A percentile compares a stretch with the other conserved stretches of the same genome.
phyloP scores from a whole-genome alignment of 164 flowering plant genomes.

The Houttuynia cordata region DNA sequence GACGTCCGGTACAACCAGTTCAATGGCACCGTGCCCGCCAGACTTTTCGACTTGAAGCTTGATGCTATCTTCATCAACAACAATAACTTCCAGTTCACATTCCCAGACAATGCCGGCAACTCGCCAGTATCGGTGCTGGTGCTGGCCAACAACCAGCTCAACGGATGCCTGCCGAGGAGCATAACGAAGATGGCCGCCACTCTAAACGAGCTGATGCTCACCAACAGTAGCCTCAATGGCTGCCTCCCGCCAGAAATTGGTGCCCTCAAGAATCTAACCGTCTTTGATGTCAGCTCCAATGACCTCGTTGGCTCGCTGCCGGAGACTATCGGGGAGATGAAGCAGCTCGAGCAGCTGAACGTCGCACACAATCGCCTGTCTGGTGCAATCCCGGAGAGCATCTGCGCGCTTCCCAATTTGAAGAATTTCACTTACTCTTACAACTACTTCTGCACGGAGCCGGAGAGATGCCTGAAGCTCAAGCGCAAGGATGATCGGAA shows the following conservation, averaged over 20 bases:
- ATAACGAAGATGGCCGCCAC: conserved; percentile 58
- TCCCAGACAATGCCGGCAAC: conserved; percentile 52
- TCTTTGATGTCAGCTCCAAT: conserved; percentile 73
- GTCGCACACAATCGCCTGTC: conserved; percentile 59
- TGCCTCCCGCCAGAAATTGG: conserved; percentile 64
- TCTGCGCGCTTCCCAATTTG: conserved; percentile 48
- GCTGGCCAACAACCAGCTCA: conserved; percentile 37
- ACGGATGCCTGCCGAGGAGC: conserved; percentile 53
- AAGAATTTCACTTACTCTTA: conserved; percentile 58
- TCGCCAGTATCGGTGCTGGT: conserved; percentile 63
- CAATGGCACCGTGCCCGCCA: conserved; percentile 39
- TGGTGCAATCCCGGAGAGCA: conserved; percentile 40
- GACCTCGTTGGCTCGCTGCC: conserved; percentile 52
- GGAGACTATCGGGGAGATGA: conserved; percentile 26
- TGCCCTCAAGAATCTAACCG: conserved; percentile 34
- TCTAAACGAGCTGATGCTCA: conserved; percentile 57
- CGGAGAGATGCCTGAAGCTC: conserved; percentile 27
- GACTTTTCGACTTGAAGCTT: conserved; percentile 44
- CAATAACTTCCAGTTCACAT: conserved; percentile 34
- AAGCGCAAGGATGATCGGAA: conserved; percentile 19
- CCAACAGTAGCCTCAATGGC: conserved; percentile 49
- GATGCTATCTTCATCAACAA: conserved; percentile 78
- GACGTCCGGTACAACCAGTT: conserved; percentile 67
- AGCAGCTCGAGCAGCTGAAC: conserved; percentile 57
- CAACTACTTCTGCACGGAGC: conserved; percentile 57